Conservation (phyloP, 805 yeast species). For the Candida arabinofermentans region DNA sequence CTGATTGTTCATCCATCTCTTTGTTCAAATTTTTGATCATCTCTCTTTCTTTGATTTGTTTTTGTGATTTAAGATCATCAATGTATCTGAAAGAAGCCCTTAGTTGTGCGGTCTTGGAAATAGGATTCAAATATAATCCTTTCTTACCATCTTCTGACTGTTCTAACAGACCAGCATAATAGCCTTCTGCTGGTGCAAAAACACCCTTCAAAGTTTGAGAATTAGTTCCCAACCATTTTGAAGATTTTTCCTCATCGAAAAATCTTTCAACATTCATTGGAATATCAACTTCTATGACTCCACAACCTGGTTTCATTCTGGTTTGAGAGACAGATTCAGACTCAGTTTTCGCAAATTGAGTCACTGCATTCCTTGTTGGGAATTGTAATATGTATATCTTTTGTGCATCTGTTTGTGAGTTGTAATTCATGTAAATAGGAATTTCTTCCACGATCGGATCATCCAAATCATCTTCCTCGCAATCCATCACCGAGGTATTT, state of each 20-base stretch:
- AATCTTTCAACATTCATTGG: constrained; percentile 69
- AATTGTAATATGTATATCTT: constrained; percentile 20
- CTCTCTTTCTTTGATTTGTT: constrained; percentile 39
- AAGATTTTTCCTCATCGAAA: constrained; percentile 61
- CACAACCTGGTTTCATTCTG: constrained; percentile 56
- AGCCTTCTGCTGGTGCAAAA: constrained; percentile 49
- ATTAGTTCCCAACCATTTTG: constrained; percentile 58
- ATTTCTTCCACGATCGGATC: constrained; percentile 61
- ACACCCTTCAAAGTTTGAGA: constrained; percentile 72
- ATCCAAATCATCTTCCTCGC: constrained; percentile 35
- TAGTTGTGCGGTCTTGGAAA: constrained; percentile 67
- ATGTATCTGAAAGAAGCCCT: constrained; percentile 80
- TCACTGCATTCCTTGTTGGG: constrained; percentile 33
- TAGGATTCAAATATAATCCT: constrained; percentile 53
- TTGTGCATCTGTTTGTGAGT: constrained; percentile 1
- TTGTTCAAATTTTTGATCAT: constrained; percentile 34
- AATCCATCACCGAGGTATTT: constrained; percentile 2
- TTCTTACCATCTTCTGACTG: constrained; percentile 34
- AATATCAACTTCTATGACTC: constrained; percentile 67
- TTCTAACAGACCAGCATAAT: constrained; percentile 36
- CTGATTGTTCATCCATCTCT: constrained; percentile 37
- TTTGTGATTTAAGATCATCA: constrained; percentile 44
- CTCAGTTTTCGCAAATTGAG: constrained; percentile 18
- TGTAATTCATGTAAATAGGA: constrained; percentile 41
- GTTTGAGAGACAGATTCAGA: constrained; percentile 31